Evolutionary conservation across 305 asterid species (phyloP).

Genomic region (Rubia peregrina): DNA sequence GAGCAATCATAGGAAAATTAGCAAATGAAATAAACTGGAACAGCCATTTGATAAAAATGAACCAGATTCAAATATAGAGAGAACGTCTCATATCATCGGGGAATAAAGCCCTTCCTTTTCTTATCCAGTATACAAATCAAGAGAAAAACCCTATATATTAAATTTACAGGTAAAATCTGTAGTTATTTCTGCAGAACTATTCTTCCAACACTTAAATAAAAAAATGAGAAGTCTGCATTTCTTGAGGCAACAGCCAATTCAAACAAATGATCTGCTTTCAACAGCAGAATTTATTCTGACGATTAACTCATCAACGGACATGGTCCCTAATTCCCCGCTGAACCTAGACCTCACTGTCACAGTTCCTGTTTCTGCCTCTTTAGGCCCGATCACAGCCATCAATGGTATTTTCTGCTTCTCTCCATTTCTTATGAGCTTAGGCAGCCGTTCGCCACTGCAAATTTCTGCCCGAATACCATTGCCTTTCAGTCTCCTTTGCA

Average conservation of each 20-base stretch:
- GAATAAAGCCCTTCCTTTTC: not conserved
- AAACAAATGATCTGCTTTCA: conserved; percentile 48
- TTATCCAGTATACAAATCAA: not conserved
- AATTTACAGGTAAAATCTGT: too few relatives aligned
- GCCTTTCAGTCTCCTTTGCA: conserved; percentile 47
- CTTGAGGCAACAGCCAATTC: conserved; percentile 4
- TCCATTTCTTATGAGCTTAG: conserved; percentile 75
- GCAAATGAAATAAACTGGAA: not conserved
- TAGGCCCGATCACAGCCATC: conserved; percentile 89
- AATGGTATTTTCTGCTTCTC: conserved; percentile 82
- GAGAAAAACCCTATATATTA: not conserved
- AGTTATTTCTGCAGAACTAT: not conserved
- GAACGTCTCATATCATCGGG: not conserved
- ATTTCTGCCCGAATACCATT: conserved; percentile 65
- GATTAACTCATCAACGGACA: conserved; percentile 61
- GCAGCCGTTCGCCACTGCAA: conserved; percentile 71
- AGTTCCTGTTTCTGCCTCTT: conserved; percentile 60
- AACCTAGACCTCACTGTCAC: conserved; percentile 76
- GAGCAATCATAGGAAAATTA: too few relatives aligned
- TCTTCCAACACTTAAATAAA: not conserved
- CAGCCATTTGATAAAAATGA: not conserved
- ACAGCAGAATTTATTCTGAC: conserved; percentile 42
- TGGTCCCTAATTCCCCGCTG: conserved; percentile 71
- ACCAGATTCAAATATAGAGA: not conserved
- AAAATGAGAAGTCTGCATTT: not conserved